Base-by-base conservation (phyloP, 495 filamentous ascomycete genomes). In the Podospora bellae-mahoneyi region DNA sequence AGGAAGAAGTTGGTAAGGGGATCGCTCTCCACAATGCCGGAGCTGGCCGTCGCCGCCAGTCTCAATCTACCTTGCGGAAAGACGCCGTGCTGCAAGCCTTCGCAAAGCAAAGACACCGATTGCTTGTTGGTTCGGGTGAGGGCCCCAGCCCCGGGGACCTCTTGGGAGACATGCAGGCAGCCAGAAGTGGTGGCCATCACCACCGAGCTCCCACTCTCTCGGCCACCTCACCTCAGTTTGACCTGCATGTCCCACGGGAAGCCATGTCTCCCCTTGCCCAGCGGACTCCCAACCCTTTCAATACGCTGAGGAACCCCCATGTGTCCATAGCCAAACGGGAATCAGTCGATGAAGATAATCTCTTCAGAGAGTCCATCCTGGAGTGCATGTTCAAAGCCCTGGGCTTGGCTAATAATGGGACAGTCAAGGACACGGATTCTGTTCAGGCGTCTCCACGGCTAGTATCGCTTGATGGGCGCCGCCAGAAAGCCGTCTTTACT, bases 301-400 rank as follows among this genome's bases (percentile, higher is more conserved):
- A 82, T n/a, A 79, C 83, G 3, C 84, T 87, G 9, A 80, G 85
- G 4, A 80, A 88, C 58, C 78, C 73, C 39, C 83, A 85, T 53
- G 73, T 85, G 6, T 74, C 82, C 10, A 78, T 89, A 16, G 87
- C 89, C 68, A 88, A 88, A 7, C 88, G 91, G 68, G 91, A 96
- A 28, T 88, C 89, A 4, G 74, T 93, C 15, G 88, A 97, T 66
- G 95, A 97, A 71, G 94, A 97, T 71, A 84, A 87, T 64, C 72
- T 94, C 10, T 98, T 98, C 76, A 84, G 96, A 19, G 91, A 92
- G 69, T 94, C 93, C 0, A 92, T 98, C 20, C 78, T 97, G 20
- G 94, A 97, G 65, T 98, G 95, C 75, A 96, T 98, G 73, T 92
- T 97, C 79, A 97, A 96, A 75, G 91, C 93, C 13, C 91, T 99